A percentile compares a stretch with the other conserved stretches of the same genome.
phyloP scores from a whole-genome alignment of 129 eudicot genomes.

The Pulicaria dysenterica region DNA sequence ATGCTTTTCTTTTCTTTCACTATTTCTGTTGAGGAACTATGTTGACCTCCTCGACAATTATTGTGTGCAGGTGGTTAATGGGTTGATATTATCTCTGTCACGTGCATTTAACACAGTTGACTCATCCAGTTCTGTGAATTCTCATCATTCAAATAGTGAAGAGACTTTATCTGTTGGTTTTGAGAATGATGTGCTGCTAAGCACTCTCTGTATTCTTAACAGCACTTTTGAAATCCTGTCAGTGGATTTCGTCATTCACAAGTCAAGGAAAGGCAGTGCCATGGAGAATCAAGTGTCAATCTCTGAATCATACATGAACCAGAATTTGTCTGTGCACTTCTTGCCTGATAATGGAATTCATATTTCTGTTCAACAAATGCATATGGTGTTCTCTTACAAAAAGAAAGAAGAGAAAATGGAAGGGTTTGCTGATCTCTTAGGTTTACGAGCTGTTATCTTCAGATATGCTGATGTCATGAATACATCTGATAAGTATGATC shows the following conservation, averaged over 20 bases:
- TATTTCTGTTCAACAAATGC: constrained; percentile 42
- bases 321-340: constrained; percentile 42
- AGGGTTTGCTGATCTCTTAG: constrained; percentile 44
- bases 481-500: neutral
- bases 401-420: constrained; percentile 43
- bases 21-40: constrained; percentile 10
- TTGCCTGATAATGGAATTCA: constrained; percentile 60
- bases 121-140: constrained; percentile 32
- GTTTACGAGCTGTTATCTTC: constrained; percentile 48
- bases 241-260: constrained; percentile 56
- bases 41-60: constrained; percentile 20
- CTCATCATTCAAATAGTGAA: constrained; percentile 30
- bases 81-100: constrained; percentile 40
- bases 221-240: constrained; percentile 56
- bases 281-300: constrained; percentile 32
- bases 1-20: constrained; percentile 19
- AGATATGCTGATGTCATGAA: constrained; percentile 43
- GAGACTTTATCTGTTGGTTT: constrained; percentile 36
- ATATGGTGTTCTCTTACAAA: constrained; percentile 37
- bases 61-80: constrained; percentile 51
- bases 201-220: constrained; percentile 35
- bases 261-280: constrained; percentile 47
- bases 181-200: constrained; percentile 34
- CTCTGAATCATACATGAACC: constrained; percentile 31
- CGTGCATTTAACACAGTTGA: constrained; percentile 25